These are phyloP conservation scores for Bertia moriformis DNA, from an alignment of 2,329 filamentous ascomycete species.

Conservation along the genomic window DNA sequence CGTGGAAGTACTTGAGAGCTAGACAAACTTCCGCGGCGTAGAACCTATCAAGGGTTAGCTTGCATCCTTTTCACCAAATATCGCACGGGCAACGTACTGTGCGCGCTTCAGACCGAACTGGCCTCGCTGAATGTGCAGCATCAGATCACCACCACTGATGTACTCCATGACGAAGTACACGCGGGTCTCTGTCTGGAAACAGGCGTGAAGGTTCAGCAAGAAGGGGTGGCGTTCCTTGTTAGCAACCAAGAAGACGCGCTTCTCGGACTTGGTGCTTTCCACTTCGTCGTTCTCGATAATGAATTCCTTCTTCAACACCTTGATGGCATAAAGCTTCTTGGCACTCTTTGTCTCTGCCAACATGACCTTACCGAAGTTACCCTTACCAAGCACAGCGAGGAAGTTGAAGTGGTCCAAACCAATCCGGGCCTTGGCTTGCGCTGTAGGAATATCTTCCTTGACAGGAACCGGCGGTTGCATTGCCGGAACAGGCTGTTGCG, in stretches of 20 bases:
- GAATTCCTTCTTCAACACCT: slow-evolving; percentile 98
- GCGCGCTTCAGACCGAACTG: slow-evolving; percentile 92
- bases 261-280: slow-evolving; percentile 92
- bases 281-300: slow-evolving; percentile 99
- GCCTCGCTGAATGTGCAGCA: slow-evolving; percentile 95
- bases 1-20: slow-evolving; percentile 96
- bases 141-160: slow-evolving; percentile 92
- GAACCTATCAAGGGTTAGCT: slow-evolving; percentile 42
- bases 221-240: slow-evolving; percentile 97
- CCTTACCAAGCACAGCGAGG: slow-evolving; percentile 91
- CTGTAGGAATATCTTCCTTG: background rate
- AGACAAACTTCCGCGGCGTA: slow-evolving; percentile 96
- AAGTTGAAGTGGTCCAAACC: slow-evolving; percentile 99
- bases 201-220: slow-evolving; percentile 85
- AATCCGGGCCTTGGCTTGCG: slow-evolving; percentile 48
- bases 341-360: slow-evolving; percentile 89
- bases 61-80: slow-evolving; percentile 8
- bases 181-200: slow-evolving; percentile 95
- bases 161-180: slow-evolving; percentile 99
- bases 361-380: slow-evolving; percentile 99
- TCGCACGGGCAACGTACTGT: slow-evolving; percentile 47
- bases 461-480: background rate
- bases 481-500: background rate
- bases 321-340: slow-evolving; percentile 90
- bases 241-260: slow-evolving; percentile 89